phyloP scores from a whole-genome alignment of 192 early-diverging fungal genomes.

The Backusella tarrabulga region DNA sequence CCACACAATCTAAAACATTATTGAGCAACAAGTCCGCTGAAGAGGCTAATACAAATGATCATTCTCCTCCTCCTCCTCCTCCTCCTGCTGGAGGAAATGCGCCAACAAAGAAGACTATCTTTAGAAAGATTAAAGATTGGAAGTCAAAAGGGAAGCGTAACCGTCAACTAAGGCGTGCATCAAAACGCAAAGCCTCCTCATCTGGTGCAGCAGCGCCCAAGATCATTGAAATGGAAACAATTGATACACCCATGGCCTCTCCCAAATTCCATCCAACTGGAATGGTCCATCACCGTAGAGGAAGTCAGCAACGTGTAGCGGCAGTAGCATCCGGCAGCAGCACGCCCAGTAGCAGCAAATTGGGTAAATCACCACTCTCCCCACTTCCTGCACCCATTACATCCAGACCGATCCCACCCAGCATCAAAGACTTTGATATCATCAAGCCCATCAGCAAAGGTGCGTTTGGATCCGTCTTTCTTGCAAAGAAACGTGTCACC shows the following conservation, averaged over 20 bases:
- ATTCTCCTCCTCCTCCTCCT: too few relatives aligned
- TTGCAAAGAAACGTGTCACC: slow-evolving; percentile 81
- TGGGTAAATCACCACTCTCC: slow-evolving; percentile 24
- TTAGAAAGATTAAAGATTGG: slow-evolving; percentile 14
- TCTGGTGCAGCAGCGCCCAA: slow-evolving; percentile 3
- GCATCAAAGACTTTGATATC: slow-evolving; percentile 88
- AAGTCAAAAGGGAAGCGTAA: slow-evolving; percentile 8
- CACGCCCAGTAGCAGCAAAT: slow-evolving; percentile 19
- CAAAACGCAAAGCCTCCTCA: neutral
- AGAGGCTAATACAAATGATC: neutral
- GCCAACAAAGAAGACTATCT: slow-evolving; percentile 2
- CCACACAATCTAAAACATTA: neutral
- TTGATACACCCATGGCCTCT: slow-evolving; percentile 33
- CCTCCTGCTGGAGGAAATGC: neutral
- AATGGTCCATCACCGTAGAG: neutral
- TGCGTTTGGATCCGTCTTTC: slow-evolving; percentile 83
- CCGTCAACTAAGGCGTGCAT: neutral
- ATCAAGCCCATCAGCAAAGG: slow-evolving; percentile 92
- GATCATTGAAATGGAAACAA: slow-evolving; percentile 38
- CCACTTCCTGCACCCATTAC: slow-evolving; percentile 28
- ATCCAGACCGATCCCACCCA: slow-evolving; percentile 57
- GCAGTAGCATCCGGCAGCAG: neutral
- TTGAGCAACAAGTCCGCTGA: neutral
- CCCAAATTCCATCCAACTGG: slow-evolving; percentile 21
- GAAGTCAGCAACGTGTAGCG: neutral